phyloP scores from a whole-genome alignment of 2,329 filamentous ascomycete genomes.

The Phialemoniopsis sp. region DNA sequence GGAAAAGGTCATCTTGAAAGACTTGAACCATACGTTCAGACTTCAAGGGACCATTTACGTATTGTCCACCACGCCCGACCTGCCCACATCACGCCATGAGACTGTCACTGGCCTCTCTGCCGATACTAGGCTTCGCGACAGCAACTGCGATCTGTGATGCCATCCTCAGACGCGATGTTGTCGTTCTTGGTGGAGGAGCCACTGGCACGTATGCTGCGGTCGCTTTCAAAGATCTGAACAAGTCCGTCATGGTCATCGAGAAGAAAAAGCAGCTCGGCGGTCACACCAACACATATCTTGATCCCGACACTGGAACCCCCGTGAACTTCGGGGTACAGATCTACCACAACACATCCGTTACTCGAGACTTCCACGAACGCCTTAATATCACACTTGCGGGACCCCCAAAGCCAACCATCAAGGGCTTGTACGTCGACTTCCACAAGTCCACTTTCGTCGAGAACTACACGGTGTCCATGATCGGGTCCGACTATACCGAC shows the following conservation, averaged over 20 bases:
- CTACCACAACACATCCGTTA: slow-evolving; percentile 16
- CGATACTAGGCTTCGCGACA: too few species aligned
- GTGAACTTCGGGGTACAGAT: slow-evolving; percentile 14
- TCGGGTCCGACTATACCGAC: too few species aligned
- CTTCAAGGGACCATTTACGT: too few species aligned
- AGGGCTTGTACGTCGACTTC: not conserved
- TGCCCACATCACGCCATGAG: too few species aligned
- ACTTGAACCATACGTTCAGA: too few species aligned
- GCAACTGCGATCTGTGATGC: too few species aligned
- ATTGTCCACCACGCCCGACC: too few species aligned
- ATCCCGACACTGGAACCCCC: slow-evolving; percentile 10
- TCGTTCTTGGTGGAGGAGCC: slow-evolving; percentile 14
- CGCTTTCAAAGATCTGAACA: slow-evolving; percentile 9
- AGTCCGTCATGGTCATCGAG: slow-evolving; percentile 13
- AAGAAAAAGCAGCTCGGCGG: slow-evolving; percentile 11
- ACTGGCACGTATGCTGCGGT: slow-evolving; percentile 15
- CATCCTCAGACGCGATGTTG: slow-evolving; percentile 6
- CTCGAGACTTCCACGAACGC: slow-evolving; percentile 44
- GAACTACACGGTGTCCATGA: too few species aligned
- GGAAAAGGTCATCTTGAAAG: too few species aligned
- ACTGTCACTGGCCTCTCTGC: too few species aligned
- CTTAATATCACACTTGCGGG: not conserved
- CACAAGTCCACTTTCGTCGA: not conserved
- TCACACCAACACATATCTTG: slow-evolving; percentile 14
- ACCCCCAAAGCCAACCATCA: not conserved